Evolutionary conservation across 1,284 basidiomycete species (phyloP).

Genomic region (Trichosporon sp.): DNA sequence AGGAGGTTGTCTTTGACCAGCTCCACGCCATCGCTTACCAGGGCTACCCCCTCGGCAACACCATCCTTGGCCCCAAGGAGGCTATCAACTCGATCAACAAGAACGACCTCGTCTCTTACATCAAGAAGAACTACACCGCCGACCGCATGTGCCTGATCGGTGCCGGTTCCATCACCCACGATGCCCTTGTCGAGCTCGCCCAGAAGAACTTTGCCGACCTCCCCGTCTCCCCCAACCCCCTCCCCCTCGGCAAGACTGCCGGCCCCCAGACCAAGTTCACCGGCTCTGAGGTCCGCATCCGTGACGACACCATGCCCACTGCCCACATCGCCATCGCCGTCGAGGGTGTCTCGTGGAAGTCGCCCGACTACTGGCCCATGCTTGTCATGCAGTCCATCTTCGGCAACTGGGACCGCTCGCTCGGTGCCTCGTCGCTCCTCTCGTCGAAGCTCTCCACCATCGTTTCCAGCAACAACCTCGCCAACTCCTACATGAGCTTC

Average conservation of each 20-base stretch:
- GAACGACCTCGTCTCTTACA: conserved; percentile 83
- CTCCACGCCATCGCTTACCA: conserved; percentile 90
- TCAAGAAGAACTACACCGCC: conserved; percentile 95
- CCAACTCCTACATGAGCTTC: conserved; percentile 99
- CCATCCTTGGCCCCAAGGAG: conserved; percentile 92
- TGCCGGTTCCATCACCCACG: conserved; percentile 89
- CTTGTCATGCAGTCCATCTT: conserved; percentile 97
- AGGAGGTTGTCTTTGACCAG: conserved; percentile 99
- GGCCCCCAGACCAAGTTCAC: conserved; percentile 76
- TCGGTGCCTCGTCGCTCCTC: conserved; percentile 83
- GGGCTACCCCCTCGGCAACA: conserved; percentile 85
- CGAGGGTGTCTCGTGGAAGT: conserved; percentile 96
- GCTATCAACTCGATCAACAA: conserved; percentile 96
- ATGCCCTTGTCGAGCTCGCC: conserved; percentile 87
- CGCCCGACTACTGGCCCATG: conserved; percentile 99
- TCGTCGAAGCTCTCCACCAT: conserved; percentile 89
- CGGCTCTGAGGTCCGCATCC: conserved; percentile 92
- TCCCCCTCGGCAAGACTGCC: conserved; percentile 71
- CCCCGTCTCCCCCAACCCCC: conserved; percentile 79
- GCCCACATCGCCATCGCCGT: conserved; percentile 95
- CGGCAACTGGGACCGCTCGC: conserved; percentile 98
- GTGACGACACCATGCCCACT: conserved; percentile 84
- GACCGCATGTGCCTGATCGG: conserved; percentile 99
- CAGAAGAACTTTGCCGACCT: conserved; percentile 88
- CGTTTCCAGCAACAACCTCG: conserved; percentile 88